Percentiles rank a stretch among this genome's conserved stretches.
phyloP scores from a whole-genome alignment of 192 early-diverging fungal genomes.

The Linnemannia elongata region DNA sequence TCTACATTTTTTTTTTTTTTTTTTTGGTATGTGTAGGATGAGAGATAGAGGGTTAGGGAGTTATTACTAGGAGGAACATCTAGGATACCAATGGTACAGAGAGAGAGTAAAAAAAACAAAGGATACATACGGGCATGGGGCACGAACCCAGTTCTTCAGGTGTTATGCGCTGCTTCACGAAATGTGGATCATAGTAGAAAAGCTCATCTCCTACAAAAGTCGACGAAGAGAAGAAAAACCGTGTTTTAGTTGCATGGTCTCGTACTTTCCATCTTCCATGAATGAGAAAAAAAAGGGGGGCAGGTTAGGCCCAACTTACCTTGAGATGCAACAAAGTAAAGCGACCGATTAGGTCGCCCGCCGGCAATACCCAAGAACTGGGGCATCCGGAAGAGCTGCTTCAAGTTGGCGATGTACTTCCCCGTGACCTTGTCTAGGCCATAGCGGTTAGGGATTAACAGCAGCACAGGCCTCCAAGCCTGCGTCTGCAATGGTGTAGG shows the following conservation, averaged over 20 bases:
- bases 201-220: slow-evolving; percentile 50
- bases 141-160: slow-evolving; percentile 16
- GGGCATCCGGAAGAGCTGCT: slow-evolving; percentile 52
- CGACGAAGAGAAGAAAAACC: not conserved
- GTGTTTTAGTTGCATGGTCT: not conserved
- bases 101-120: not conserved
- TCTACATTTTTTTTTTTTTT: slow-evolving; percentile 9
- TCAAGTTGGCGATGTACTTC: slow-evolving; percentile 24
- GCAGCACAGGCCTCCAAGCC: slow-evolving; percentile 50
- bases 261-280: not conserved
- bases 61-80: not conserved
- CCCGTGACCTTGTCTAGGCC: slow-evolving; percentile 26
- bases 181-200: slow-evolving; percentile 56
- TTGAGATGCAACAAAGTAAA: slow-evolving; percentile 59
- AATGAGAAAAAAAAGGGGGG: not conserved
- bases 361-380: slow-evolving; percentile 61
- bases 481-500: not conserved
- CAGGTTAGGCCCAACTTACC: slow-evolving; percentile 14
- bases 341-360: slow-evolving; percentile 53
- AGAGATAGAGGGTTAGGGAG: not conserved
- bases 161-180: slow-evolving; percentile 45
- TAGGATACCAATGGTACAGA: not conserved
- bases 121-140: slow-evolving; percentile 27
- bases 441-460: slow-evolving; percentile 49
- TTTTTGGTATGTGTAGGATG: no score